Evolutionary conservation across 345 rosid genomes (phyloP).

Genomic region (Raphanus raphanistrum): DNA sequence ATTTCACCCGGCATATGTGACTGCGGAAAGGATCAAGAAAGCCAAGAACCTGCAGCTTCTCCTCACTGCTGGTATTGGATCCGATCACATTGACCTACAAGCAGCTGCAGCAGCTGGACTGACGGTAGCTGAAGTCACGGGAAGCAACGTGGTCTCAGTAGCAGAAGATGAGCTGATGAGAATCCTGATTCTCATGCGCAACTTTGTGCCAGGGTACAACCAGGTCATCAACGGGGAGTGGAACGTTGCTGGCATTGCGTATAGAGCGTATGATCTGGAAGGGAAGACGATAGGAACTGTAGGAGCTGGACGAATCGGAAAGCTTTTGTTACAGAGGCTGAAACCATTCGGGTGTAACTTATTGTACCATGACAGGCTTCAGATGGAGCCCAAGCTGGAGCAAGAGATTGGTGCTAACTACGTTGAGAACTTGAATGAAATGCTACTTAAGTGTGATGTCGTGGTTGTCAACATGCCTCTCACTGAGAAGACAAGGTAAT

Average conservation of each 20-base stretch:
- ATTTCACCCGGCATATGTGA: conserved; percentile 92
- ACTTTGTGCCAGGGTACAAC: conserved; percentile 83
- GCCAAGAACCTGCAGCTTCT: conserved; percentile 87
- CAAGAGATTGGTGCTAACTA: conserved; percentile 66
- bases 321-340: conserved; percentile 79
- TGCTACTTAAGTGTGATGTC: conserved; percentile 90
- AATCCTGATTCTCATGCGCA: conserved; percentile 80
- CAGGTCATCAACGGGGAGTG: conserved; percentile 84
- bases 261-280: conserved; percentile 93
- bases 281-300: conserved; percentile 93
- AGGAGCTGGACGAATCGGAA: conserved; percentile 87
- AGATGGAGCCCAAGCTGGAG: conserved; percentile 77
- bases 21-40: conserved; percentile 84
- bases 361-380: conserved; percentile 75
- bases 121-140: conserved; percentile 91
- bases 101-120: conserved; percentile 91
- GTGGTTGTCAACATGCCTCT: conserved; percentile 86
- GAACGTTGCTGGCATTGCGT: conserved; percentile 88
- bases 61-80: conserved; percentile 95
- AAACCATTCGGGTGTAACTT: conserved; percentile 93
- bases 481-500: conserved; percentile 72
- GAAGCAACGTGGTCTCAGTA: conserved; percentile 90
- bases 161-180: conserved; percentile 99
- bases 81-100: conserved; percentile 82
- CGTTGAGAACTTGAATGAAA: conserved; percentile 68